These are phyloP conservation scores for Parietaria judaica DNA, from an alignment of 306 rosid genomes.

Conservation along the genomic window DNA sequence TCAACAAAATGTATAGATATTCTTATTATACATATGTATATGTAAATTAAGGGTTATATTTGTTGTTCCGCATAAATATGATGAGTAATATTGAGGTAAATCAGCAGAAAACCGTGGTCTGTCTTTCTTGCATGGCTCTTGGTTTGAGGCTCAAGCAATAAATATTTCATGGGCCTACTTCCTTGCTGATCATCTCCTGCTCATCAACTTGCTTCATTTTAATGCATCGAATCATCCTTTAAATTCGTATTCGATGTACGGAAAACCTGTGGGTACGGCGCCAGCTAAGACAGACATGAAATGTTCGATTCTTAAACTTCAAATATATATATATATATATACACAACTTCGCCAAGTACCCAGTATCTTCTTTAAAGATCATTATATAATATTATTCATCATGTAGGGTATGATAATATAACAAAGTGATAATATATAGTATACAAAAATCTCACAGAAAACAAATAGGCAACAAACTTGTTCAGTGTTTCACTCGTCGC, in stretches of 20 bases:
- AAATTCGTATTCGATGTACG: conserved; percentile 39
- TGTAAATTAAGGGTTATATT: not conserved
- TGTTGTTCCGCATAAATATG: not conserved
- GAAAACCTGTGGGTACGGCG: conserved; percentile 38
- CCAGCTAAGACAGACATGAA: conserved; percentile 37
- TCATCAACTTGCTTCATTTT: conserved; percentile 6
- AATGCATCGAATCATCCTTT: conserved; percentile 14
- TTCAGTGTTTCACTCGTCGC: too few relatives aligned
- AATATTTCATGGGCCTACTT: conserved; percentile 25
- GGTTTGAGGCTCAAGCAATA: not conserved
- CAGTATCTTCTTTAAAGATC: not conserved
- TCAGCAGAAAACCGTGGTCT: not conserved
- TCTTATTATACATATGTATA: not conserved
- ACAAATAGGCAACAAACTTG: too few relatives aligned
- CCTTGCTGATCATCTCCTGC: not conserved
- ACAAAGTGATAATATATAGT: not conserved
- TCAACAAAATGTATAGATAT: too few relatives aligned
- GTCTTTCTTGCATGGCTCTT: not conserved
- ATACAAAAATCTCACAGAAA: too few relatives aligned
- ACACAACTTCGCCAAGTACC: not conserved
- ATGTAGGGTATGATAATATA: not conserved
- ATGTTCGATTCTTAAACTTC: not conserved
- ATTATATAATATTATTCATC: not conserved
- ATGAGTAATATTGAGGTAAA: too few relatives aligned
- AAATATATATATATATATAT: not conserved